A percentile compares a stretch with the other conserved stretches of the same genome.
phyloP scores from a whole-genome alignment of 208 protist genomes.

The Spongospora subterranea region DNA sequence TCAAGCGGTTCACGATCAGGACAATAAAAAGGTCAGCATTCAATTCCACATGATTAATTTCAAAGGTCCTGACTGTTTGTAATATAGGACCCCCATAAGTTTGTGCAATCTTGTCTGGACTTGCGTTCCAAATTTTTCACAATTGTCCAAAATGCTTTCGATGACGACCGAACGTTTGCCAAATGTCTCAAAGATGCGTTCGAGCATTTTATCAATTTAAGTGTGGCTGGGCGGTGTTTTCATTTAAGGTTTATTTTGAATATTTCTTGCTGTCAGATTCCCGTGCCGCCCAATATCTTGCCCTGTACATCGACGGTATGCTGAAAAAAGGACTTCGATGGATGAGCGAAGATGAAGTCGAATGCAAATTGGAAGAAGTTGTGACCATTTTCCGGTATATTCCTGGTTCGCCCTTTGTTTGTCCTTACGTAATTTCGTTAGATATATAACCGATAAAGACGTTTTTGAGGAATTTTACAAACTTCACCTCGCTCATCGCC shows the following conservation, averaged over 20 bases:
- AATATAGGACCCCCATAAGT: slow-evolving; percentile 37
- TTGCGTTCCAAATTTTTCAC: slow-evolving; percentile 31
- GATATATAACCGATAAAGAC: slow-evolving; percentile 62
- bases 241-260: not conserved
- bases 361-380: slow-evolving; percentile 28
- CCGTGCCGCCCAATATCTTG: slow-evolving; percentile 65
- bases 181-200: slow-evolving; percentile 61
- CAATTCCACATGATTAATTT: not conserved
- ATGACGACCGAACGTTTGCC: slow-evolving; percentile 23
- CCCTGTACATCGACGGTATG: slow-evolving; percentile 65
- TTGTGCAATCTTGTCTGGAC: slow-evolving; percentile 16
- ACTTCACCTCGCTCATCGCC: slow-evolving; percentile 56
- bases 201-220: slow-evolving; percentile 67
- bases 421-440: not conserved
- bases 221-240: not conserved
- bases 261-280: slow-evolving; percentile 33
- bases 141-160: slow-evolving; percentile 38
- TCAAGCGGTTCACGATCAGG: not conserved
- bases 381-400: slow-evolving; percentile 56
- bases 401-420: not conserved
- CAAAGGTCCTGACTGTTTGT: not conserved
- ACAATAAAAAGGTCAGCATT: not conserved
- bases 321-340: slow-evolving; percentile 56
- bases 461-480: slow-evolving; percentile 70
- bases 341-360: slow-evolving; percentile 18